Conservation (phyloP, 2,329 filamentous ascomycete genomes). For the Trichoderma asperellum region DNA sequence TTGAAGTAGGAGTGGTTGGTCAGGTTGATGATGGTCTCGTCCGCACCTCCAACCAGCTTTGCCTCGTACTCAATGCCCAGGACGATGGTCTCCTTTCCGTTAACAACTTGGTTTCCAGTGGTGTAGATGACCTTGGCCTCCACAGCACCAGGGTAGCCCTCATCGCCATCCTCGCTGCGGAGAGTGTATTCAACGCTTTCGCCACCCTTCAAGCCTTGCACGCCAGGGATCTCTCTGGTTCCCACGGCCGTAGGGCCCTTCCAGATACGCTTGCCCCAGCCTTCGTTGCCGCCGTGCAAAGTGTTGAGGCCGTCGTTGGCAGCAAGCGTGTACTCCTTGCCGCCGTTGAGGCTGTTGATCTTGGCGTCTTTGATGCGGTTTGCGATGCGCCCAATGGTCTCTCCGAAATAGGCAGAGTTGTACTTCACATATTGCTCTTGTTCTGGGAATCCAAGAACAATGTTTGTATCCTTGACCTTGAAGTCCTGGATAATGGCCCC, state of each 20-base stretch:
- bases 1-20: constrained; percentile 93
- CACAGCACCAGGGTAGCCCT: constrained; percentile 87
- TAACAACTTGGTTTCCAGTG: constrained; percentile 66
- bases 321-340: constrained; percentile 68
- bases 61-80: constrained; percentile 90
- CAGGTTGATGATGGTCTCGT: constrained; percentile 91
- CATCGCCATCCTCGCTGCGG: constrained; percentile 77
- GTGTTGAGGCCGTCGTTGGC: constrained; percentile 79
- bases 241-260: constrained; percentile 68
- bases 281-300: constrained; percentile 70
- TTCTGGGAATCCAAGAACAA: constrained; percentile 83
- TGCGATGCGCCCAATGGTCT: constrained; percentile 84
- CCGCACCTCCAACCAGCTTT: constrained; percentile 73
- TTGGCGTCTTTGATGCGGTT: constrained; percentile 78
- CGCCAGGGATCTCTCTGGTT: constrained; percentile 53
- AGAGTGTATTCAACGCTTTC: constrained; percentile 70
- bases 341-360: constrained; percentile 72
- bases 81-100: constrained; percentile 68
- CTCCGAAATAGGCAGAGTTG: constrained; percentile 84
- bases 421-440: constrained; percentile 74
- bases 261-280: constrained; percentile 83
- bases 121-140: constrained; percentile 79
- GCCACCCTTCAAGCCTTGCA: constrained; percentile 59
- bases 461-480: constrained; percentile 76
- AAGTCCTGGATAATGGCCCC: constrained; percentile 84